Evolutionary conservation across 2,329 filamentous ascomycete species (phyloP).

Genomic region (Fusarium pseudonygamai): DNA sequence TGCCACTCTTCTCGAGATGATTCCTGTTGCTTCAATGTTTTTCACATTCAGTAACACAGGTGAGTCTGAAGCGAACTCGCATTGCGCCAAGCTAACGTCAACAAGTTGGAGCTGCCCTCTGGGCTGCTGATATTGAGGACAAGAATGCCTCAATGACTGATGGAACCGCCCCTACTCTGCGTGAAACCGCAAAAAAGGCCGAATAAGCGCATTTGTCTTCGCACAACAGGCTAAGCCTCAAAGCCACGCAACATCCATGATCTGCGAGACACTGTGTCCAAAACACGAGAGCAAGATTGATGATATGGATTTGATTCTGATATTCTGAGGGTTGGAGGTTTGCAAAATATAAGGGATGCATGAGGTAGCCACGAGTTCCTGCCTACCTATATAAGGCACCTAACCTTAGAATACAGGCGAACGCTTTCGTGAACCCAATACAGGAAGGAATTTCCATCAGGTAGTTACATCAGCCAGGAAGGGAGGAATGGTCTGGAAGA

Average conservation of each 20-base stretch:
- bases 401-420: neutral
- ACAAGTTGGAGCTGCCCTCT: conserved; percentile 87
- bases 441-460: neutral
- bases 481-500: neutral
- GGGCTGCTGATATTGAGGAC: conserved; percentile 86
- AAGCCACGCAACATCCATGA: conserved; percentile 1
- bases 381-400: neutral
- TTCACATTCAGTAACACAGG: conserved; percentile 90
- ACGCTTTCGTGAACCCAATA: neutral
- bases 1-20: conserved; percentile 83
- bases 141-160: conserved; percentile 60
- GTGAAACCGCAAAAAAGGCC: conserved; percentile 60
- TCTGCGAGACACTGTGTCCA: conserved; percentile 5
- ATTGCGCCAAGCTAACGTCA: conserved; percentile 9
- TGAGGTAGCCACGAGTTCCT: neutral
- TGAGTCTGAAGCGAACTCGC: conserved; percentile 44
- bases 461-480: neutral
- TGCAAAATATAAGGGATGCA: neutral
- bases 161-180: conserved; percentile 60
- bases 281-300: neutral
- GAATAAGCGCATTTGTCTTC: conserved; percentile 47
- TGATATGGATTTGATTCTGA: neutral
- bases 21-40: conserved; percentile 83
- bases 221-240: neutral
- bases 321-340: neutral